Evolutionary conservation across 2,329 filamentous ascomycete genomes (phyloP), one percentile per base, ranked within the genome.

Genomic region (Dryadomyces sulphureus): DNA sequence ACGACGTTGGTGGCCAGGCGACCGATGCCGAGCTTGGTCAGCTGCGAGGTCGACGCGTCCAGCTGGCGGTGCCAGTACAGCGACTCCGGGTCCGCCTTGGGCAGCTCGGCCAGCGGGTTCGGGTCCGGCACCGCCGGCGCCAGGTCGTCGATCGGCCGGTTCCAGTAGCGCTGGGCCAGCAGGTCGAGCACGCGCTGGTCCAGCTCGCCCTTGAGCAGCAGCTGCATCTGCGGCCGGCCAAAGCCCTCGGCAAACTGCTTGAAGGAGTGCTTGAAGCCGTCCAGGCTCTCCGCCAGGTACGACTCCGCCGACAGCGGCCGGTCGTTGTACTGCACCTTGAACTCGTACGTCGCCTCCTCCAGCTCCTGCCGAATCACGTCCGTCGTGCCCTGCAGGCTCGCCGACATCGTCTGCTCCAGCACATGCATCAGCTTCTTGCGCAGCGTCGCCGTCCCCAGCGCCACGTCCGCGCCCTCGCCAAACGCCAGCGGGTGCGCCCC

Each of bases 321-420:
- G 60, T 98, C 92, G 57, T 98, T 98, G 66, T 98, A 98, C 62
- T 98, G 93, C 5, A 98, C 92, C 62, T 98, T 98, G 72, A 94
- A 98, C 63, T 98, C 90, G 59, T 98, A 98, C 0, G 86, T 90
- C 3, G 92, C 89, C 63, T 98, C 92, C 57, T 95, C 90, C 0
- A 98, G 76, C 61, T 98, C 92, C 60, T 94, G 87, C 50, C 83
- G 82, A 53, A 98, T 95, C 9, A 88, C 87, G 58, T 95, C 87
- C 55, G 84, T 85, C 4, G 92, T 98, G 46, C 79, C 79, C 55
- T 92, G 84, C 46, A 98, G 70, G 56, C 86, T 94, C 30, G 85
- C 79, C 24, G 90, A 90, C 93, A 98, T 98, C 4, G 88, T 95
- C 58, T 94, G 84, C 62, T 98, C 92, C 34, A 98, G 73, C 34